These are phyloP conservation scores for Umbelopsis isabellina DNA, from an alignment of 192 early-diverging fungal genomes.

Conservation along the genomic window DNA sequence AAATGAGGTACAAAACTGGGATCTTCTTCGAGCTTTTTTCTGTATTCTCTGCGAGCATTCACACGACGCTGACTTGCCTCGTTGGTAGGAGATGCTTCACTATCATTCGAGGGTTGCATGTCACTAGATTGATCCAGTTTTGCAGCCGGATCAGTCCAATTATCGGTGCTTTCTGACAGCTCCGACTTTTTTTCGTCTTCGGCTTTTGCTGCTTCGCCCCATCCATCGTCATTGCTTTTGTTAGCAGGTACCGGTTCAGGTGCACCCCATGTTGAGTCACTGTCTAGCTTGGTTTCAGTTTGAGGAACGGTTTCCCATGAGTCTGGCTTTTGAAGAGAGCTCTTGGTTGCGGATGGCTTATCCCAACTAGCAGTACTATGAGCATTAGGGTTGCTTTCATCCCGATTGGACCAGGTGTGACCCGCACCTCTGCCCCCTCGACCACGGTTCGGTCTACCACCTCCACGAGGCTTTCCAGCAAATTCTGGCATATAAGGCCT, in stretches of 20 bases:
- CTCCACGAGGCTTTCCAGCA: too few relatives aligned
- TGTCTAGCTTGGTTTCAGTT: neutral
- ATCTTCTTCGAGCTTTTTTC: slow-evolving; percentile 57
- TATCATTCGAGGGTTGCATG: neutral
- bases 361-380: neutral
- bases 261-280: neutral
- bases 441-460: too few relatives aligned
- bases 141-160: neutral
- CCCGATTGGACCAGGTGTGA: neutral
- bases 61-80: slow-evolving; percentile 23
- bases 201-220: too few relatives aligned
- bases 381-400: neutral
- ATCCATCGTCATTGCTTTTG: too few relatives aligned
- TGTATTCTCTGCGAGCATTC: slow-evolving; percentile 53
- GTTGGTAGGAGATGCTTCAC: neutral
- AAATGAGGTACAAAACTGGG: slow-evolving; percentile 60
- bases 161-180: too few relatives aligned
- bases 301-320: neutral
- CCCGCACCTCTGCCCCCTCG: too few relatives aligned
- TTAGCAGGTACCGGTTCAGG: neutral
- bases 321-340: neutral
- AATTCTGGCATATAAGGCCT: neutral
- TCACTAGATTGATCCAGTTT: neutral
- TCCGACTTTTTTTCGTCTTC: too few relatives aligned
- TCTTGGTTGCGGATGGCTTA: neutral